A percentile compares a stretch with the other conserved stretches of the same genome.
Evolutionary conservation across 495 filamentous ascomycete genomes (phyloP).

Genomic region (Neurospora sp.): DNA sequence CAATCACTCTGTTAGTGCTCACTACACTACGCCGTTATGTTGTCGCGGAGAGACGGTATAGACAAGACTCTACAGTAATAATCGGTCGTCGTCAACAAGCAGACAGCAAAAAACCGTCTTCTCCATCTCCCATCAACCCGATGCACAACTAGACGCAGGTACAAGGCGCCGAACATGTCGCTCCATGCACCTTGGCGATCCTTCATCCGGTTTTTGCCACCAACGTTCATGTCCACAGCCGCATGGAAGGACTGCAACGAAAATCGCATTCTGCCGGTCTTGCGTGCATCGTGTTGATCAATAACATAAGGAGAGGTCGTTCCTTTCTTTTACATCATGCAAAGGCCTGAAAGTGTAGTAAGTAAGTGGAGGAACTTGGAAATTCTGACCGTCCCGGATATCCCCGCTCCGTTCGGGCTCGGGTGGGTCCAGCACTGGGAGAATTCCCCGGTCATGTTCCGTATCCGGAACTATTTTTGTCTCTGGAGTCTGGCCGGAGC

Average conservation of each 20-base stretch:
- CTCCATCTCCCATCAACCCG: not conserved
- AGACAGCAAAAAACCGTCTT: not conserved
- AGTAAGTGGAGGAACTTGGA: not conserved
- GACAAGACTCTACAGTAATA: not conserved
- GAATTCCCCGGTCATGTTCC: not conserved
- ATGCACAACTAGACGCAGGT: not conserved
- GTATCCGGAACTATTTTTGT: not conserved
- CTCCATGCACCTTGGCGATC: not conserved
- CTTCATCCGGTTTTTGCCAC: not conserved
- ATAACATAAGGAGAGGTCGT: not conserved
- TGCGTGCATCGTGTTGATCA: not conserved
- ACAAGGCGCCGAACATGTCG: not conserved
- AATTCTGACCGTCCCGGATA: not conserved
- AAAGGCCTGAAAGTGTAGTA: not conserved
- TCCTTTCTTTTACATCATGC: not conserved
- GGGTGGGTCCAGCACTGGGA: not conserved
- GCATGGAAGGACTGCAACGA: not conserved
- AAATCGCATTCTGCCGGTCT: not conserved
- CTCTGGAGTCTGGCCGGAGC: not conserved
- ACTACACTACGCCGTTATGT: not conserved
- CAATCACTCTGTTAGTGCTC: not conserved
- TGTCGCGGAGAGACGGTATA: not conserved
- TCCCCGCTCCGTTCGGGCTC: not conserved
- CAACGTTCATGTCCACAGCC: not conserved
- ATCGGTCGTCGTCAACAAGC: not conserved